Conservation (phyloP, 2,329 filamentous ascomycete species). For the Colletotrichum gloeosporioides region DNA sequence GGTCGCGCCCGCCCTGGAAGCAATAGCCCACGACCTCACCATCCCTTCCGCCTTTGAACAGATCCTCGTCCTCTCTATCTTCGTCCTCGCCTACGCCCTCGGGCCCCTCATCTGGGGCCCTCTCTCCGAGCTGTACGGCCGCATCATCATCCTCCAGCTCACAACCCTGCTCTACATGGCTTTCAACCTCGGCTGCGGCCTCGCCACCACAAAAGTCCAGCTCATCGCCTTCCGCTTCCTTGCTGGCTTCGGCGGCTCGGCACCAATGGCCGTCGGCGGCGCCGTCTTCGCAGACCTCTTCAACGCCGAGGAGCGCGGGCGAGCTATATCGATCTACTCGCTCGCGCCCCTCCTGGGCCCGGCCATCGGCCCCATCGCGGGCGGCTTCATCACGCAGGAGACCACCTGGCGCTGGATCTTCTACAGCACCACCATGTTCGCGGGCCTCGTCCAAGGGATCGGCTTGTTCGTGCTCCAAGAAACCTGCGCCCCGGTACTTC, state of each 20-base stretch:
- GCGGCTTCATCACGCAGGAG: constrained; percentile 67
- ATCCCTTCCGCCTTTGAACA: background rate
- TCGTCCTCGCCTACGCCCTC: constrained; percentile 55
- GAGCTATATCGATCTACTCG: constrained; percentile 40
- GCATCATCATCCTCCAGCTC: constrained; percentile 43
- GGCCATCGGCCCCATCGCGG: constrained; percentile 70
- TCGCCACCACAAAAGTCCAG: constrained; percentile 47
- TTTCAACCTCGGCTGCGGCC: constrained; percentile 66
- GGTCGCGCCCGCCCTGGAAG: background rate
- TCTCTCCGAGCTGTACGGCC: constrained; percentile 54
- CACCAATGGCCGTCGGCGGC: constrained; percentile 46
- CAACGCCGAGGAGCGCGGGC: constrained; percentile 44
- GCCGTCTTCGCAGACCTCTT: constrained; percentile 48
- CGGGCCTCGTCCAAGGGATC: constrained; percentile 63
- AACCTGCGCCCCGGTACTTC: constrained; percentile 68
- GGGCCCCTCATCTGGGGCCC: constrained; percentile 56
- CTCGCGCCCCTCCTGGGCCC: constrained; percentile 61
- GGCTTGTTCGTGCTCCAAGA: constrained; percentile 67
- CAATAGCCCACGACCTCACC: background rate
- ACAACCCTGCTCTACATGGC: constrained; percentile 56
- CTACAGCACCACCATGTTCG: constrained; percentile 68
- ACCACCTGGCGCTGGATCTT: constrained; percentile 78
- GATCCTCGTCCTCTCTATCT: background rate
- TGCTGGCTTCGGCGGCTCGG: constrained; percentile 44
- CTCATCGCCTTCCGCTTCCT: constrained; percentile 53